Evolutionary conservation across 2,329 filamentous ascomycete genomes (phyloP), one percentile per base, ranked within the genome.

Genomic region (Cladobotryum protrusum): DNA sequence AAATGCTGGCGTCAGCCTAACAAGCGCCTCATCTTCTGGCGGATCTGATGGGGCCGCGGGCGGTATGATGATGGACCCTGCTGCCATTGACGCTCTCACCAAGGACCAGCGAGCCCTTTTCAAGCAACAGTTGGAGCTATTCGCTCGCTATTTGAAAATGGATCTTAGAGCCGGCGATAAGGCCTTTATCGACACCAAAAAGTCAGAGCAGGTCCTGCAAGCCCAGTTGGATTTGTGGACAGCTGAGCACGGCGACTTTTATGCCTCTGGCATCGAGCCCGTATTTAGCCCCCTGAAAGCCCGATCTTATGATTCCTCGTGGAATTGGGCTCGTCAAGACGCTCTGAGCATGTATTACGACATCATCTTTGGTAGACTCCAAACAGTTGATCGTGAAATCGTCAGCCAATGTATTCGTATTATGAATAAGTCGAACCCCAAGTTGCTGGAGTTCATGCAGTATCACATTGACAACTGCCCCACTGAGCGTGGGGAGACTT

Each of bases 31-130:
- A 20, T 81, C 86, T 46, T 86, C 85, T 53, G 89, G 89, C 56
- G 81, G 80, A 54, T 86, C 83, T 48, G 86, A 79, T 54, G 86
- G 81, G 53, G 81, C 77, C 50, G 81, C 77, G 49, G 87, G 81
- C 57, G 92, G 91, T 65, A 97, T 99, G 93, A 96, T 99, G 89
- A 97, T 99, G 91, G 93, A 99, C 63, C 93, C 93, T 8, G 93
- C 92, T 36, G 93, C 93, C 47, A 86, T 99, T 56, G 93, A 99
- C 67, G 93, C 93, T 13, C 78, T 99, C 48, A 99, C 93, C 63
- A 97, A 97, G 70, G 93, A 97, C 64, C 93, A 99, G 71, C 84
- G 87, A 56, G 87, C 89, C 20, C 78, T 99, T 1, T 97, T 97
- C 83, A 97, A 97, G 79, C 92, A 99, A 67, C 93, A 99, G 68